Percentiles rank a stretch among this genome's conserved stretches.
These are phyloP conservation scores for Podospora pseudopauciseta DNA, from an alignment of 495 filamentous ascomycete genomes.

Conservation along the genomic window DNA sequence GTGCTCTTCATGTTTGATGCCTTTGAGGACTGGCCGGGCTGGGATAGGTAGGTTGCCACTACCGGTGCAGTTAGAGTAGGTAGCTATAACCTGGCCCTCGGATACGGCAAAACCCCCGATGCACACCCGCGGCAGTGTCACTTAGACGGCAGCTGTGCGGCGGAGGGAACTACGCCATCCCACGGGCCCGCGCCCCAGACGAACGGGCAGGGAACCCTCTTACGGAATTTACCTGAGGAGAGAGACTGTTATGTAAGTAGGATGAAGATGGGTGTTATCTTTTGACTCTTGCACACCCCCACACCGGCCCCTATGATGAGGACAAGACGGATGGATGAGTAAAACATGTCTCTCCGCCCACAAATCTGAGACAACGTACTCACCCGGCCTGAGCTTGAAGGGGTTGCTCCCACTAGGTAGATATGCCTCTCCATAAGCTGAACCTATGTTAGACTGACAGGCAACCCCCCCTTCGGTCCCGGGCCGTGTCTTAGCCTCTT, in stretches of 20 bases:
- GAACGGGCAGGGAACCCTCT: not conserved
- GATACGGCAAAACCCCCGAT: not conserved
- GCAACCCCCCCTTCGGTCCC: not conserved
- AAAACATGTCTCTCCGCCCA: no score
- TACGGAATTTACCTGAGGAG: not conserved
- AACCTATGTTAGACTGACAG: no score
- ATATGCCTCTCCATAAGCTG: no score
- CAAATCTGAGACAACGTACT: no score
- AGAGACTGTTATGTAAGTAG: not conserved
- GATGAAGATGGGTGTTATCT: not conserved
- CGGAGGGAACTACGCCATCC: not conserved
- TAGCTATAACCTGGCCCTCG: not conserved
- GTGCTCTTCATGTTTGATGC: not conserved
- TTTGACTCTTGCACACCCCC: not conserved
- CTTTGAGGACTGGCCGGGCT: not conserved
- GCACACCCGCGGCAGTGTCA: not conserved
- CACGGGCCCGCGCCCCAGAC: not conserved
- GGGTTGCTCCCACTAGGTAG: no score
- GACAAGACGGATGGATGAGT: not conserved
- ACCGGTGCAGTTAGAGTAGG: no score
- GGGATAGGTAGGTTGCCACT: no score
- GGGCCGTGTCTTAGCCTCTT: not conserved
- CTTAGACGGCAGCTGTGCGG: not conserved
- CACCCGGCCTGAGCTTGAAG: no score
- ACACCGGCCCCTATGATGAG: not conserved